Percentiles rank a stretch among this genome's conserved stretches.
Conservation (phyloP, 495 filamentous ascomycete genomes). For the Monascus purpureus region DNA sequence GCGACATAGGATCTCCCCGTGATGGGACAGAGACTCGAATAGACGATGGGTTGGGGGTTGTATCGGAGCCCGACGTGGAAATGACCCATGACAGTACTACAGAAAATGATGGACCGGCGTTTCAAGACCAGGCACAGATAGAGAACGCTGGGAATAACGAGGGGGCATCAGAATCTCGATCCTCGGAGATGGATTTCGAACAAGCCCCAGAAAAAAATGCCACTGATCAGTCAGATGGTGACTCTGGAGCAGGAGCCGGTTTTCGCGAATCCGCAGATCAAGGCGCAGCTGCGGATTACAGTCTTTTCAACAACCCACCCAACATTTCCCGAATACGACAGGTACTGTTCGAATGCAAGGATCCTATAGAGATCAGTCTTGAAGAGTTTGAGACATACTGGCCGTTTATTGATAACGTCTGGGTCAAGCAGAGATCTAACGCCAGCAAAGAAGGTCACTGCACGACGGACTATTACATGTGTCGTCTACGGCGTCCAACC, state of each 20-base stretch:
- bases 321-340: conserved; percentile 31
- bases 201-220: neutral
- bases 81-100: conserved; percentile 1
- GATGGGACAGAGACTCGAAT: conserved; percentile 4
- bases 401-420: conserved; percentile 42
- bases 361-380: conserved; percentile 36
- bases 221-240: neutral
- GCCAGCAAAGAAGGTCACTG: conserved; percentile 35
- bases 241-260: neutral
- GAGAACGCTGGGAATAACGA: neutral
- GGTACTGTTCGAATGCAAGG: conserved; percentile 36
- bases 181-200: neutral
- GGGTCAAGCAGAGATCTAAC: conserved; percentile 37
- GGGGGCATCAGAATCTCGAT: neutral
- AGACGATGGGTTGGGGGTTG: conserved; percentile 2
- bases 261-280: neutral
- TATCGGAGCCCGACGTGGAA: conserved; percentile 7
- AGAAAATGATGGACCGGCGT: conserved; percentile 3
- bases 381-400: conserved; percentile 40
- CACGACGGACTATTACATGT: conserved; percentile 39
- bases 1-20: conserved; percentile 5
- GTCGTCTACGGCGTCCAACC: conserved; percentile 31
- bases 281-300: conserved; percentile 5
- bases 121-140: conserved; percentile 5
- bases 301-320: conserved; percentile 29